These are phyloP conservation scores for Paralagenidium karlingii DNA, from an alignment of 352 stramenopile genomes.

Conservation along the genomic window DNA sequence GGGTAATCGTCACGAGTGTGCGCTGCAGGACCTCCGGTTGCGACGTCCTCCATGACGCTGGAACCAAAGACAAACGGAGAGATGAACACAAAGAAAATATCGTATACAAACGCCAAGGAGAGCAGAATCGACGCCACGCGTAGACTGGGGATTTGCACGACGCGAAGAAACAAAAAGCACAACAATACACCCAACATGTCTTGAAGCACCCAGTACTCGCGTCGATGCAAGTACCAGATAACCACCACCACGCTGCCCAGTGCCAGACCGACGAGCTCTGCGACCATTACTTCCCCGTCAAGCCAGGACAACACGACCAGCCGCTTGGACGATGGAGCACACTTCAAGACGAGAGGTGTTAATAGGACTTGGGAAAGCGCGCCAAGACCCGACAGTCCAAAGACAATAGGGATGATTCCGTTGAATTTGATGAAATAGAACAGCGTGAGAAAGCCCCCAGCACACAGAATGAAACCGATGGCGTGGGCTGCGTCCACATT, in stretches of 20 bases:
- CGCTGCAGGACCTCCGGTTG: slow-evolving; percentile 71
- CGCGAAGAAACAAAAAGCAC: slow-evolving; percentile 87
- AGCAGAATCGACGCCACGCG: slow-evolving; percentile 85
- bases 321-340: slow-evolving; percentile 11
- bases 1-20: slow-evolving; percentile 55
- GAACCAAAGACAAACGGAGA: slow-evolving; percentile 80
- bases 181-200: slow-evolving; percentile 88
- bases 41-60: slow-evolving; percentile 91
- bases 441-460: slow-evolving; percentile 42
- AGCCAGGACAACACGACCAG: slow-evolving; percentile 9
- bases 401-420: slow-evolving; percentile 49
- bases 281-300: too few relatives aligned
- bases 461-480: slow-evolving; percentile 45
- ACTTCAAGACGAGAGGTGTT: slow-evolving; percentile 12
- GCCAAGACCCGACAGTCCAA: slow-evolving; percentile 29
- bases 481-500: slow-evolving; percentile 40
- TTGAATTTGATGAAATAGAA: slow-evolving; percentile 63
- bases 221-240: slow-evolving; percentile 51
- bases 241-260: slow-evolving; percentile 15
- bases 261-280: slow-evolving; percentile 23
- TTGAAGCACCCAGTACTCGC: slow-evolving; percentile 78
- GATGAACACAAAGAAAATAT: slow-evolving; percentile 95
- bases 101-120: slow-evolving; percentile 88
- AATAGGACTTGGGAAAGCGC: slow-evolving; percentile 44
- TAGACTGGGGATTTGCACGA: slow-evolving; percentile 86